A percentile compares a stretch with the other conserved stretches of the same genome.
Evolutionary conservation across 768 basidiomycete species (phyloP).

Genomic region (Suillus variegatus): DNA sequence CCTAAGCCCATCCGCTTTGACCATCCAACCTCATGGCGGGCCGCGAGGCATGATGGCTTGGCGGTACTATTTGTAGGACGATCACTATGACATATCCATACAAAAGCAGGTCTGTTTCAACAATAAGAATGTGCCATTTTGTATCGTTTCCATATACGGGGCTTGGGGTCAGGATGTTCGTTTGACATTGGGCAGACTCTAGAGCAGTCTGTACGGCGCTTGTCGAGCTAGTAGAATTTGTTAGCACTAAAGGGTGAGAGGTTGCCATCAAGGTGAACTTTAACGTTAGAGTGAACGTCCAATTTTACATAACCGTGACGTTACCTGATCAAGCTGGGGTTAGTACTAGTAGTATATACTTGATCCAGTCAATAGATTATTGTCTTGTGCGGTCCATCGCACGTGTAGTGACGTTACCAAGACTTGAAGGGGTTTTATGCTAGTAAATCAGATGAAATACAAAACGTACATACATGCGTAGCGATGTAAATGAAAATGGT

Average conservation of each 20-base stretch:
- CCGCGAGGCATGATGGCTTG: conserved; percentile 5
- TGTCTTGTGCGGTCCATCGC: too few relatives aligned
- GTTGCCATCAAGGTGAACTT: too few relatives aligned
- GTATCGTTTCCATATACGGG: neutral
- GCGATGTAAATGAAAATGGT: neutral
- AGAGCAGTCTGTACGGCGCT: neutral
- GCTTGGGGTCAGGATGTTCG: neutral
- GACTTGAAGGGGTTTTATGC: neutral
- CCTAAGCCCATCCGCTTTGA: conserved; percentile 1
- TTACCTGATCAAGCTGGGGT: too few relatives aligned
- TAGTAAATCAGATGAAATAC: neutral
- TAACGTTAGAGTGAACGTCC: too few relatives aligned
- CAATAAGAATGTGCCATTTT: neutral
- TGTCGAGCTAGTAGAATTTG: too few relatives aligned
- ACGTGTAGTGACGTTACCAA: neutral
- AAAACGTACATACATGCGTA: neutral
- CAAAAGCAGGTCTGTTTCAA: conserved; percentile 3
- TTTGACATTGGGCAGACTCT: neutral
- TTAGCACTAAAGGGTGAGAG: too few relatives aligned
- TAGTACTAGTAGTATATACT: too few relatives aligned
- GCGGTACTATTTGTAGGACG: neutral
- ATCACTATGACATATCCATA: neutral
- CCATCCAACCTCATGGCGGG: neutral
- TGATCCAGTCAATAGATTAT: too few relatives aligned
- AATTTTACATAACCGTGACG: too few relatives aligned